Evolutionary conservation across 768 basidiomycete species (phyloP).

Genomic region (Suillus occidentalis): DNA sequence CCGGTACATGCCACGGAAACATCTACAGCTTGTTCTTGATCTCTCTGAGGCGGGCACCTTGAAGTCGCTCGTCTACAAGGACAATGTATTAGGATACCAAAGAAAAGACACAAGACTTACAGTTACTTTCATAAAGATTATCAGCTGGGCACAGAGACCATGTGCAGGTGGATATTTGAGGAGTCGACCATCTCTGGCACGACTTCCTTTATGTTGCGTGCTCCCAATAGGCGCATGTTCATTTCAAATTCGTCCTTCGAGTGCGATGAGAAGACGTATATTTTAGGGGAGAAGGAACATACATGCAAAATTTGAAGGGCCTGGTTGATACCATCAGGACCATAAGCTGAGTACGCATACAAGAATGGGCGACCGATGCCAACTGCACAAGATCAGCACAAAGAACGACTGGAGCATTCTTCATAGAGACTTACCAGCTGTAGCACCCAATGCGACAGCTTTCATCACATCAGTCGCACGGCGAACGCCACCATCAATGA

Average conservation of each 20-base stretch:
- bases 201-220: slow-evolving; percentile 71
- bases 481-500: slow-evolving; percentile 49
- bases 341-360: slow-evolving; percentile 84
- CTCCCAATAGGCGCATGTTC: slow-evolving; percentile 89
- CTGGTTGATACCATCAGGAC: slow-evolving; percentile 76
- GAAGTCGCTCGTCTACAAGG: slow-evolving; percentile 31
- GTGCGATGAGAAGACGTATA: neutral
- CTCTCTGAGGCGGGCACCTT: slow-evolving; percentile 20
- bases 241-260: slow-evolving; percentile 90
- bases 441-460: slow-evolving; percentile 54
- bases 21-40: slow-evolving; percentile 22
- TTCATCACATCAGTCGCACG: slow-evolving; percentile 48
- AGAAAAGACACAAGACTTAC: slow-evolving; percentile 25
- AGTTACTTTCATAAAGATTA: slow-evolving; percentile 31
- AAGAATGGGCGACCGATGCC: slow-evolving; percentile 81
- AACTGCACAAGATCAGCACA: slow-evolving; percentile 36
- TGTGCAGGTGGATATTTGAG: slow-evolving; percentile 29
- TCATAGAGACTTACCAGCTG: slow-evolving; percentile 24
- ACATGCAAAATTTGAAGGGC: slow-evolving; percentile 76
- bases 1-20: neutral
- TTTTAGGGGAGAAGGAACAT: slow-evolving; percentile 19
- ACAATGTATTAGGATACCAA: slow-evolving; percentile 1
- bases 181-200: slow-evolving; percentile 84
- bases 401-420: too few species aligned
- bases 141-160: slow-evolving; percentile 28